A percentile compares a stretch with the other conserved stretches of the same genome.
Evolutionary conservation across 257 asterid genomes (phyloP).

Genomic region (Prunella vulgaris): DNA sequence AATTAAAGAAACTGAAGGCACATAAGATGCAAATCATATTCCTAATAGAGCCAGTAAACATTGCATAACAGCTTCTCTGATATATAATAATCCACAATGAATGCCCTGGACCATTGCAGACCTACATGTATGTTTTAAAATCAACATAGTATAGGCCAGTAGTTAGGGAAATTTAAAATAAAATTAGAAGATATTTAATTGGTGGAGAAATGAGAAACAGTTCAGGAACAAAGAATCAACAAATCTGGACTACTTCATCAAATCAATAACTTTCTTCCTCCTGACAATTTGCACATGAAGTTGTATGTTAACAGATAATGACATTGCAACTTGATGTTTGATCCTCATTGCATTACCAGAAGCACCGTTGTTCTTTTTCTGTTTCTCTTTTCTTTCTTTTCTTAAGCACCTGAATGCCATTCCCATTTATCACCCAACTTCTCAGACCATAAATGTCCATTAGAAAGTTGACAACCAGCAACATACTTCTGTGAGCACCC

Average conservation of each 20-base stretch:
- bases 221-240: not conserved
- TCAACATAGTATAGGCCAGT: not conserved
- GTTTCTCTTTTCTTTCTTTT: not conserved
- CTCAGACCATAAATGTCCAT: not conserved
- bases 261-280: not conserved
- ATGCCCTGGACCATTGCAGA: not conserved
- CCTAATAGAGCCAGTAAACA: constrained; percentile 2
- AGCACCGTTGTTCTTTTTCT: not conserved
- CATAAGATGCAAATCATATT: not conserved
- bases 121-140: not conserved
- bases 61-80: not conserved
- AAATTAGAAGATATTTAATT: not conserved
- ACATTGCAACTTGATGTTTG: not conserved
- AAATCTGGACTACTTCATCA: not conserved
- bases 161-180: not conserved
- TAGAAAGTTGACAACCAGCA: not conserved
- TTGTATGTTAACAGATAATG: not conserved
- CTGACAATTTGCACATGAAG: not conserved
- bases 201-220: not conserved
- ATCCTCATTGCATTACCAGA: not conserved
- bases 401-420: not conserved
- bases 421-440: not conserved
- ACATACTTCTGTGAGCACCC: not conserved
- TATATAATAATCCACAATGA: not conserved
- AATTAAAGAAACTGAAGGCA: constrained; percentile 10